These are phyloP conservation scores for Raffaelea ambrosiae DNA, from an alignment of 2,329 filamentous ascomycete species.

Conservation along the genomic window DNA sequence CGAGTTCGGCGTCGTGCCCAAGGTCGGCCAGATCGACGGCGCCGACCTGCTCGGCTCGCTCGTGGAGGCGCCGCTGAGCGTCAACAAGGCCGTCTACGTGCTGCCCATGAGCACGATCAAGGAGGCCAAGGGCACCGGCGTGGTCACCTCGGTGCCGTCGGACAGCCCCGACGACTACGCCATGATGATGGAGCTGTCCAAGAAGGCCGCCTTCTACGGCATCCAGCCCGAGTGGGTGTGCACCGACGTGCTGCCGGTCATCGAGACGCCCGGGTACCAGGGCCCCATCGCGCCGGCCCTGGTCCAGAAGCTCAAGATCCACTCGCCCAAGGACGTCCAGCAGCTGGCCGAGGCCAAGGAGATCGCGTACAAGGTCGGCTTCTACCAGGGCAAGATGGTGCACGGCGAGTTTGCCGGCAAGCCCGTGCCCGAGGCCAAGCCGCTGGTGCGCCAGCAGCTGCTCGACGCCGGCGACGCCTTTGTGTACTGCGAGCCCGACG, in stretches of 20 bases:
- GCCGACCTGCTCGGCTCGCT: constrained; percentile 80
- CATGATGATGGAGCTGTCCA: constrained; percentile 76
- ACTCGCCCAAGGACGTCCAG: constrained; percentile 88
- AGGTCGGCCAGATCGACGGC: constrained; percentile 65
- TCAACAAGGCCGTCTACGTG: constrained; percentile 77
- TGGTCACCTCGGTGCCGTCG: constrained; percentile 91
- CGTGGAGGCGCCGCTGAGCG: constrained; percentile 79
- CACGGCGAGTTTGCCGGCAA: constrained; percentile 83
- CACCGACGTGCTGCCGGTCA: constrained; percentile 80
- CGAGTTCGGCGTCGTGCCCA: constrained; percentile 50
- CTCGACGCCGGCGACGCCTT: constrained; percentile 75
- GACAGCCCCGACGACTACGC: constrained; percentile 95
- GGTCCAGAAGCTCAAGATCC: constrained; percentile 90
- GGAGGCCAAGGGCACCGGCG: constrained; percentile 88
- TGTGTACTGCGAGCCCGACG: constrained; percentile 87
- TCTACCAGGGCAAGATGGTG: constrained; percentile 88
- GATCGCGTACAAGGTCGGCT: constrained; percentile 92
- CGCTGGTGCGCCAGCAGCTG: constrained; percentile 69
- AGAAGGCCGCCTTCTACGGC: constrained; percentile 93
- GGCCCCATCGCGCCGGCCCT: constrained; percentile 75
- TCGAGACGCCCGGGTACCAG: constrained; percentile 71
- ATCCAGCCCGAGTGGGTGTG: constrained; percentile 97
- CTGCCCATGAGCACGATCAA: constrained; percentile 93
- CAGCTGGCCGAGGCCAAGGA: constrained; percentile 92
- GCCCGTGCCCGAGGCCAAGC: constrained; percentile 74